Evolutionary conservation across 73 alveolate genomes (phyloP).

Genomic region (Breviolum minutum): DNA sequence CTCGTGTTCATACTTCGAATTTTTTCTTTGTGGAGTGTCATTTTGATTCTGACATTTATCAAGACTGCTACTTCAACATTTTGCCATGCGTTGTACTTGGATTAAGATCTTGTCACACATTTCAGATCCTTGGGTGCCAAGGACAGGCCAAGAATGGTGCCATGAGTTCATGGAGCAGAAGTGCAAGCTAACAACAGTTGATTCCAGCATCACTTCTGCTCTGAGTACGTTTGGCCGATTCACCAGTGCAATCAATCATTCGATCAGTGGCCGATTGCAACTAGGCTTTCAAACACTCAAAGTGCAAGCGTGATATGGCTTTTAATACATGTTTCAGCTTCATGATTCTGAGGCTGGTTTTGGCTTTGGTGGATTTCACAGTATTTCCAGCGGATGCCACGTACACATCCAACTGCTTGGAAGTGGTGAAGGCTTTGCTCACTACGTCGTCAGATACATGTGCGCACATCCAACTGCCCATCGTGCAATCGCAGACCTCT

Average conservation of each 20-base stretch:
- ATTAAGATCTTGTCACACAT: not conserved
- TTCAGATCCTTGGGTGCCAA: not conserved
- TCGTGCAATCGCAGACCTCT: not conserved
- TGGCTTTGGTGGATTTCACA: not conserved
- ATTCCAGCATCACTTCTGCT: not conserved
- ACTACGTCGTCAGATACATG: not conserved
- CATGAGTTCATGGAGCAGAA: not conserved
- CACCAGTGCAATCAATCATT: not conserved
- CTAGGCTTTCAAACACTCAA: not conserved
- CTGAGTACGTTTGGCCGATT: not conserved
- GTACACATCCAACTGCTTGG: not conserved
- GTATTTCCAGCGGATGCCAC: not conserved
- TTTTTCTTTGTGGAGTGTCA: not conserved
- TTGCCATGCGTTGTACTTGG: not conserved
- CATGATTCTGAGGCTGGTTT: not conserved
- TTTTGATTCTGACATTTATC: not conserved
- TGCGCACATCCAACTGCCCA: not conserved
- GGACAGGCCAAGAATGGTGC: constrained; percentile 22
- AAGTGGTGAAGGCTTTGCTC: not conserved
- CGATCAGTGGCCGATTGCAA: not conserved
- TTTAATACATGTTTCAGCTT: not conserved
- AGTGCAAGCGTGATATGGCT: not conserved
- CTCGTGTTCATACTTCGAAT: not conserved
- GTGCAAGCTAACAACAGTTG: not conserved
- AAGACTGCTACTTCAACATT: no score